Percentiles rank a stretch among this genome's conserved stretches.
Evolutionary conservation across 495 filamentous ascomycete species (phyloP).

Genomic region (Penicillium pulvis): DNA sequence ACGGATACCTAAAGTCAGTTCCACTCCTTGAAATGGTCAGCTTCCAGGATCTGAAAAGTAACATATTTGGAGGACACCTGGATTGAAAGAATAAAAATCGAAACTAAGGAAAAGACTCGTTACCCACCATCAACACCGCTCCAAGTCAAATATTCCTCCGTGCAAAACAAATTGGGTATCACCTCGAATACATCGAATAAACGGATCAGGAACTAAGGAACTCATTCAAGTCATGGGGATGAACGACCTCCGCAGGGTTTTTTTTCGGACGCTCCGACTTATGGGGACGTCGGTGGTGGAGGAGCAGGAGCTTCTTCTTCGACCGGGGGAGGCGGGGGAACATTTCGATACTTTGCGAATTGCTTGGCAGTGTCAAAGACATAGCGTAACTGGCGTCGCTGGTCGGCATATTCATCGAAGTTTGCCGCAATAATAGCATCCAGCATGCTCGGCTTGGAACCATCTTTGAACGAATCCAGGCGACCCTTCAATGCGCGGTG

Average conservation of each 20-base stretch:
- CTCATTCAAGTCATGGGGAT: slow-evolving; percentile 14
- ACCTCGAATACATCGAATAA: slow-evolving; percentile 12
- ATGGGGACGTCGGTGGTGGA: slow-evolving; percentile 11
- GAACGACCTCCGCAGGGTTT: neutral
- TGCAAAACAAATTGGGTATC: slow-evolving; percentile 18
- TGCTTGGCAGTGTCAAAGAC: slow-evolving; percentile 45
- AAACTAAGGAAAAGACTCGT: neutral
- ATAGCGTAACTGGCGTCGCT: slow-evolving; percentile 55
- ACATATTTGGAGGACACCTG: neutral
- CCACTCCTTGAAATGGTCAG: neutral
- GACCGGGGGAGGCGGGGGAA: slow-evolving; percentile 27
- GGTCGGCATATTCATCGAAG: slow-evolving; percentile 67
- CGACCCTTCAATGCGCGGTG: slow-evolving; percentile 55
- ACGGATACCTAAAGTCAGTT: slow-evolving; percentile 6
- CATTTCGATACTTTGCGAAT: slow-evolving; percentile 38
- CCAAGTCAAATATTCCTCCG: neutral
- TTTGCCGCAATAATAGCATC: slow-evolving; percentile 67
- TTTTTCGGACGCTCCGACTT: neutral
- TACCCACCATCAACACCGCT: slow-evolving; percentile 3
- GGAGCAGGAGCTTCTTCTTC: slow-evolving; percentile 6
- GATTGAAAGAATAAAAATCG: neutral
- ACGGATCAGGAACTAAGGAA: slow-evolving; percentile 7
- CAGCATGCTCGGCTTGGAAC: slow-evolving; percentile 56
- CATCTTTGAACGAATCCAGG: slow-evolving; percentile 45
- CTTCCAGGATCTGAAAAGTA: neutral